Evolutionary conservation across 2,329 filamentous ascomycete species (phyloP).

Genomic region (Diaporthe ampelina): DNA sequence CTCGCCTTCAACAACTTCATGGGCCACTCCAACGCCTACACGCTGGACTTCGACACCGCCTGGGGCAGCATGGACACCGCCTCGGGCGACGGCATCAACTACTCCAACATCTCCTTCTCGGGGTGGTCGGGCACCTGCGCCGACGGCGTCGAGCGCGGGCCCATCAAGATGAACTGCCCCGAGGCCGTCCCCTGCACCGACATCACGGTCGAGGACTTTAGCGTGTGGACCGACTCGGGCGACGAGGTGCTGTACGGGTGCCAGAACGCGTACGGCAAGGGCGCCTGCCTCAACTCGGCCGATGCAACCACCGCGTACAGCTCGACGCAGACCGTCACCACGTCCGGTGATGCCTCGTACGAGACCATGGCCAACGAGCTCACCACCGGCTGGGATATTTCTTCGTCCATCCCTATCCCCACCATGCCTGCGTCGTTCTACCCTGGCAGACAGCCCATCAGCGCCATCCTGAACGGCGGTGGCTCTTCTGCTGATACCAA

Average conservation of each 20-base stretch:
- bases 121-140: conserved; percentile 69
- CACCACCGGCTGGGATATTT: conserved; percentile 35
- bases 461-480: conserved; percentile 35
- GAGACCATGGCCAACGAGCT: conserved; percentile 43
- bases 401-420: conserved; percentile 38
- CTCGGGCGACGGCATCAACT: conserved; percentile 64
- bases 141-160: conserved; percentile 64
- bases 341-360: conserved; percentile 41
- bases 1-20: conserved; percentile 70
- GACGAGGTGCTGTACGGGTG: conserved; percentile 47
- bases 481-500: conserved; percentile 15
- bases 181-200: conserved; percentile 65
- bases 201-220: conserved; percentile 64
- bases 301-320: conserved; percentile 41
- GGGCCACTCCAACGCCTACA: conserved; percentile 71
- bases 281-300: conserved; percentile 42
- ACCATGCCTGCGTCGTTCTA: conserved; percentile 41
- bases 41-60: conserved; percentile 67
- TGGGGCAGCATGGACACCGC: conserved; percentile 53
- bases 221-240: conserved; percentile 65
- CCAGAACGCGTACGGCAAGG: conserved; percentile 44
- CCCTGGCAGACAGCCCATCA: conserved; percentile 38
- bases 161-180: conserved; percentile 66
- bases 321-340: conserved; percentile 43
- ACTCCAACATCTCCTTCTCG: conserved; percentile 65